phyloP scores from a whole-genome alignment of 495 filamentous ascomycete species.

The Extremus antarcticus region DNA sequence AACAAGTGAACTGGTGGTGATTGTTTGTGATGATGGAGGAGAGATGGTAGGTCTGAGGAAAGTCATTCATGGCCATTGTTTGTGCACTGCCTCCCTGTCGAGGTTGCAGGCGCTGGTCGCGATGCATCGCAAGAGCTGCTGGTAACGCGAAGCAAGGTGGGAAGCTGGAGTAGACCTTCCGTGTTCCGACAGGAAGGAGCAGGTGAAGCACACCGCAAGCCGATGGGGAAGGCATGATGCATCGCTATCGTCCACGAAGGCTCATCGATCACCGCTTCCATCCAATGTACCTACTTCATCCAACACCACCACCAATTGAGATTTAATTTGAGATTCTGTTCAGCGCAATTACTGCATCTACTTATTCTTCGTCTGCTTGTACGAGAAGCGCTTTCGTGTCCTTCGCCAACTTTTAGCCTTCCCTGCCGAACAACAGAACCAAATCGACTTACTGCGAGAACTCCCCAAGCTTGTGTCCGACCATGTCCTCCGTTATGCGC shows the following conservation, averaged over 20 bases:
- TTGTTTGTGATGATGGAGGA: neutral
- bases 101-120: neutral
- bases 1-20: constrained; percentile 2
- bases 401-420: constrained; percentile 35
- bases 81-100: constrained; percentile 1
- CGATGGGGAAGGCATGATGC: neutral
- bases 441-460: constrained; percentile 65
- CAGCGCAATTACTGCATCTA: constrained; percentile 1
- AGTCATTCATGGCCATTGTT: constrained; percentile 1
- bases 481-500: constrained; percentile 91
- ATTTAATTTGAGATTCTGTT: no score
- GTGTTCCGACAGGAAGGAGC: neutral
- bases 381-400: constrained; percentile 77
- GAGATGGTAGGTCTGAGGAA: neutral
- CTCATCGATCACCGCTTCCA: no score
- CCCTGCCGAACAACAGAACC: neutral
- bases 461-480: constrained; percentile 93
- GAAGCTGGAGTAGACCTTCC: neutral
- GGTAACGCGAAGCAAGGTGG: neutral
- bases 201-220: neutral
- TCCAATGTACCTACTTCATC: no score
- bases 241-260: neutral
- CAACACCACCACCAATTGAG: neutral
- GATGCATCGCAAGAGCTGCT: neutral
- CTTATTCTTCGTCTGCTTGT: constrained; percentile 65